Evolutionary conservation across 331 rosid species (phyloP).

Genomic region (Telfairia occidentalis): DNA sequence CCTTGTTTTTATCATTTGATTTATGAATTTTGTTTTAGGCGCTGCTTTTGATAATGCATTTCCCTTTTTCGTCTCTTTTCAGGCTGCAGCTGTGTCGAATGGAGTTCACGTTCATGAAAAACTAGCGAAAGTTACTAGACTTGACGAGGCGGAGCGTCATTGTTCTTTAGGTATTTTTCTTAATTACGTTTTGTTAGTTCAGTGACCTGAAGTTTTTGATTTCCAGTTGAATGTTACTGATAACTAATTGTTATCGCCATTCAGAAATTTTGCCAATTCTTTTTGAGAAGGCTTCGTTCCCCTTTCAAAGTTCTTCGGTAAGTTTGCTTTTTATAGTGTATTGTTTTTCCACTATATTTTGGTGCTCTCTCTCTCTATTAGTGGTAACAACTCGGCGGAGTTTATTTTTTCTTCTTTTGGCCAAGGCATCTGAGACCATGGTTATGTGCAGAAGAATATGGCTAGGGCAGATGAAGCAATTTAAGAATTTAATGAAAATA

Average conservation of each 20-base stretch:
- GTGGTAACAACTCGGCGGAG: background rate
- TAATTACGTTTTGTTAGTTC: background rate
- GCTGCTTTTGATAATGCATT: background rate
- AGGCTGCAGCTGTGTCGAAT: background rate
- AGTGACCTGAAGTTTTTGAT: background rate
- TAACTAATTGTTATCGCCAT: background rate
- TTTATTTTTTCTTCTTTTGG: slow-evolving; percentile 5
- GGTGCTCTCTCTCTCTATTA: background rate
- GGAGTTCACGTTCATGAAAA: slow-evolving; percentile 4
- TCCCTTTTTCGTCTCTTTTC: background rate
- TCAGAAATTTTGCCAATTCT: slow-evolving; percentile 8
- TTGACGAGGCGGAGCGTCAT: background rate
- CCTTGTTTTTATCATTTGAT: background rate
- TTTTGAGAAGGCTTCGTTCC: slow-evolving; percentile 12
- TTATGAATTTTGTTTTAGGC: background rate
- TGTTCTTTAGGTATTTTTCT: slow-evolving; percentile 13
- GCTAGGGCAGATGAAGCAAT: background rate
- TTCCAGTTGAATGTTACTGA: slow-evolving; percentile 7
- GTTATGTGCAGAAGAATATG: background rate
- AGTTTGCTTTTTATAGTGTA: slow-evolving; percentile 3
- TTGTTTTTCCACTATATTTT: background rate
- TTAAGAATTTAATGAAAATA: background rate
- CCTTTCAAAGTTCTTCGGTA: background rate
- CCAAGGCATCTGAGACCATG: background rate
- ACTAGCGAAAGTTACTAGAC: background rate